Evolutionary conservation across 2,329 filamentous ascomycete species (phyloP), one percentile per base, ranked within the genome.

Genomic region (Paraconiothyrium sp.): DNA sequence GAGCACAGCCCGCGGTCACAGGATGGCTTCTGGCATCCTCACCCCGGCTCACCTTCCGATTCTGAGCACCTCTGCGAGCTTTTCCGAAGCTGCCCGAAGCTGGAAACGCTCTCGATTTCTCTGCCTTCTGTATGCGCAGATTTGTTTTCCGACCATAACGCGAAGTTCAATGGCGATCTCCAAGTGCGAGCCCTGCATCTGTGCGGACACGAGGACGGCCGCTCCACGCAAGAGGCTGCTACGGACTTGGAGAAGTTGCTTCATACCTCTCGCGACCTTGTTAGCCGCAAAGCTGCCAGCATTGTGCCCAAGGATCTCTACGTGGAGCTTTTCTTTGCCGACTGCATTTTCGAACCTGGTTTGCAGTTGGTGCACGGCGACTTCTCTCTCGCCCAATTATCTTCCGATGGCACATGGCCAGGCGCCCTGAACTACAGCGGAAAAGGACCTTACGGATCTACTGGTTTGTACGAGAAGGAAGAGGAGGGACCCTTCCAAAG

Each of bases 1-100:
- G 84, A 85, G 72, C 83, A 85, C 72, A 84, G 83, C 48, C 84
- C 84, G n/a, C 80, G 83, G 44, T 83, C 82, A 14, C 77, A 81
- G 65, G 82, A 84, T 68, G 83, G 82, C 68, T 84, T 84, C 77
- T 82, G 78, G 72, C 82, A 84, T 70, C 82, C 82, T 52, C 80
- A 83, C 66, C 81, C 81, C 1, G 83, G 83, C 65, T 76, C 79
- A 72, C 67, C 77, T 65, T 70, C 75, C 62, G 76, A 78, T 60
- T 78, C 75, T 56, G 81, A 83, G 64, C 83, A 84, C 70, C 79
- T 84, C 50, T 84, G 83, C 74, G 76, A 81, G 44, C 74, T 83
- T 11, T 78, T 84, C 62, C 79, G 81, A 41, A 77, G 70, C 68
- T 81, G 82, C 52, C 82, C 83, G 1, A 78, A 79, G 60, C 77